Conservation (phyloP, 1,284 basidiomycete genomes). For the Apiotrichum domesticum region DNA sequence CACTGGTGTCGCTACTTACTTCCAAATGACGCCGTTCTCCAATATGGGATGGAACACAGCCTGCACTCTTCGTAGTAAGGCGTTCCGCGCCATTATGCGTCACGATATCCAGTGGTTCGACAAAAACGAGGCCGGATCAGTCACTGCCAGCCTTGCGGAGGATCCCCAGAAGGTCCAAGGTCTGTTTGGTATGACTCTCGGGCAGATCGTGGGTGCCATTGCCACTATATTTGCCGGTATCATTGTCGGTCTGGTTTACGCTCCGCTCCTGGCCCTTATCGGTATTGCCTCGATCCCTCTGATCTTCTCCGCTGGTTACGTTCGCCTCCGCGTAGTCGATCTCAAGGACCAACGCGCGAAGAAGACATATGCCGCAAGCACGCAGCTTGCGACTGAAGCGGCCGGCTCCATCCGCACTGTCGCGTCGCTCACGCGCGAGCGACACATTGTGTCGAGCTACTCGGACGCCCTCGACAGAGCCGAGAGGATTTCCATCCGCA, state of each 20-base stretch:
- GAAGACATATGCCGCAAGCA: slow-evolving; percentile 71
- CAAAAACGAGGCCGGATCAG: slow-evolving; percentile 71
- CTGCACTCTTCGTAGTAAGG: slow-evolving; percentile 59
- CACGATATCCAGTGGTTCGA: slow-evolving; percentile 90
- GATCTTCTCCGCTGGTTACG: slow-evolving; percentile 75
- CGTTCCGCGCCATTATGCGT: slow-evolving; percentile 69
- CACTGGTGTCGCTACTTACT: slow-evolving; percentile 56
- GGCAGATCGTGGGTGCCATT: slow-evolving; percentile 70
- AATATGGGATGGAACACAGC: slow-evolving; percentile 63
- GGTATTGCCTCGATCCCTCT: slow-evolving; percentile 72
- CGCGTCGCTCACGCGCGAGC: slow-evolving; percentile 76
- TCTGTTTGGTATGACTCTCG: slow-evolving; percentile 81
- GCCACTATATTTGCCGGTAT: slow-evolving; percentile 69
- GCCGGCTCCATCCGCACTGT: slow-evolving; percentile 89
- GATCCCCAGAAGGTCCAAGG: slow-evolving; percentile 90
- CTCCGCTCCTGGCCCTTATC: slow-evolving; percentile 36
- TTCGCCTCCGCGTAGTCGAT: slow-evolving; percentile 62
- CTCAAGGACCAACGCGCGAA: slow-evolving; percentile 85
- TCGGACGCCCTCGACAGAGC: slow-evolving; percentile 66
- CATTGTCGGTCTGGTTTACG: slow-evolving; percentile 70
- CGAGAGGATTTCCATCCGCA: slow-evolving; percentile 57
- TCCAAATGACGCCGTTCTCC: slow-evolving; percentile 61
- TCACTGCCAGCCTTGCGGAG: slow-evolving; percentile 76
- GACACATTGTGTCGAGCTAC: slow-evolving; percentile 68
- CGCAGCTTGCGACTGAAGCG: slow-evolving; percentile 83